A percentile compares a stretch with the other conserved stretches of the same genome.
These are phyloP conservation scores for Pilasporangium apinafurcum DNA, from an alignment of 352 stramenopile genomes.

Conservation along the genomic window DNA sequence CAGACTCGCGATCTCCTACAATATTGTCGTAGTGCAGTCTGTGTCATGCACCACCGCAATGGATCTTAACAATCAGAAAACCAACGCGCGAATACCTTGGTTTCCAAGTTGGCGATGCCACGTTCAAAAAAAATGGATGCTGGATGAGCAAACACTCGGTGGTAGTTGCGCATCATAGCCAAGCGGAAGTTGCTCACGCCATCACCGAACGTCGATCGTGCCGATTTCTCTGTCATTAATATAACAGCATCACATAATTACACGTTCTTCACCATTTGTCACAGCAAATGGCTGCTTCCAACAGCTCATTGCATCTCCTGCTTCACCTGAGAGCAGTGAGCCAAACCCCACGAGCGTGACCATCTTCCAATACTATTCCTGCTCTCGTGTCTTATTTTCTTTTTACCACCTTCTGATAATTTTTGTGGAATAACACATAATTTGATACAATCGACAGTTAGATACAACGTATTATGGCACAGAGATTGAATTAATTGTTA, in stretches of 20 bases:
- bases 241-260: neutral
- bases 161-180: slow-evolving; percentile 74
- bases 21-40: too few relatives aligned
- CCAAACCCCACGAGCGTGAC: slow-evolving; percentile 89
- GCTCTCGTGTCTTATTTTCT: too few relatives aligned
- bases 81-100: slow-evolving; percentile 30
- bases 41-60: too few relatives aligned
- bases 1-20: slow-evolving; percentile 86
- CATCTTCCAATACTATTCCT: slow-evolving; percentile 15
- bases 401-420: too few relatives aligned
- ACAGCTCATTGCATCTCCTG: neutral
- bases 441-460: too few relatives aligned
- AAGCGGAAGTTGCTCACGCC: slow-evolving; percentile 86
- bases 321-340: slow-evolving; percentile 78
- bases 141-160: slow-evolving; percentile 88
- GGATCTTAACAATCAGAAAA: neutral
- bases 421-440: too few relatives aligned
- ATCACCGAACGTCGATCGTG: slow-evolving; percentile 84
- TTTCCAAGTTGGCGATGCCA: slow-evolving; percentile 83
- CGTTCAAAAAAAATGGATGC: slow-evolving; percentile 92
- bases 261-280: too few relatives aligned
- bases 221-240: slow-evolving; percentile 43
- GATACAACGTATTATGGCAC: too few relatives aligned
- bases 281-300: too few relatives aligned
- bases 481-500: too few relatives aligned